Conservation (phyloP, 179 eudicot species). For the Heliamphora pulchella region DNA sequence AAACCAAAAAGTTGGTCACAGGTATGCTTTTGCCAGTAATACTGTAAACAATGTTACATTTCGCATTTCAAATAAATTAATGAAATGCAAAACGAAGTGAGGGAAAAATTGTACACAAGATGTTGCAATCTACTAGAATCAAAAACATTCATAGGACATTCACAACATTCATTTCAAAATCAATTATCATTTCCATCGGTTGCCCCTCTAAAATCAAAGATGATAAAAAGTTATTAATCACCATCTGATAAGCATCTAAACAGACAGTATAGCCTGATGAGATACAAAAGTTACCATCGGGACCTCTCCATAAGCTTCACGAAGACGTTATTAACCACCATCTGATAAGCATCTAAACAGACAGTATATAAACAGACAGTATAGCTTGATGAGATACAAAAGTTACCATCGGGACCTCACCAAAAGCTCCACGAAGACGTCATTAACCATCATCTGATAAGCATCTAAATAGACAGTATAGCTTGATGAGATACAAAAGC, state of each 20-base stretch:
- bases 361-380: neutral
- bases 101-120: neutral
- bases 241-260: neutral
- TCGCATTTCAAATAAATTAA: neutral
- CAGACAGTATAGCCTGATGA: neutral
- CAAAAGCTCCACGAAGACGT: neutral
- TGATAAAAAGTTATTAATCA: neutral
- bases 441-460: neutral
- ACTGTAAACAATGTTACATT: no score
- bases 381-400: slow-evolving; percentile 5
- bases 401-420: neutral
- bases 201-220: neutral
- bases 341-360: neutral
- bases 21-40: no score
- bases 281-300: neutral
- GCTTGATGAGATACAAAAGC: slow-evolving; percentile 5
- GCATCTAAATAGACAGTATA: slow-evolving; percentile 3
- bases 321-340: neutral
- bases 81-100: neutral
- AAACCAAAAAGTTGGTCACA: no score
- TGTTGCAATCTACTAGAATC: neutral
- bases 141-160: neutral
- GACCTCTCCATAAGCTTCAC: neutral
- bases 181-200: neutral
- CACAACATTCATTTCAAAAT: neutral